These are phyloP conservation scores for Alternaria tenuissima DNA, from an alignment of 2,329 filamentous ascomycete species.

Conservation along the genomic window DNA sequence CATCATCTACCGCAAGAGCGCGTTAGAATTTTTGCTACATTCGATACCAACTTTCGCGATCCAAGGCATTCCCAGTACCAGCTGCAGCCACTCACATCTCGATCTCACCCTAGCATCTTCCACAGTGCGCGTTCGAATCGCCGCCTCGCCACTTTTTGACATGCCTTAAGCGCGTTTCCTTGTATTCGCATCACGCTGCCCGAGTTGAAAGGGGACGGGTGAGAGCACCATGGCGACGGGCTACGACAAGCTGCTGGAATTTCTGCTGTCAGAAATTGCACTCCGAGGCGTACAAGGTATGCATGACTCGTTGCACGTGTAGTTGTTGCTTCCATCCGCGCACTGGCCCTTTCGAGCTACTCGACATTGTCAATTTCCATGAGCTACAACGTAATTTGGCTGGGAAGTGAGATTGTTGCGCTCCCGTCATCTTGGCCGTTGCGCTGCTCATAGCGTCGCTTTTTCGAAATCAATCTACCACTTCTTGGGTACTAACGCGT, in stretches of 20 bases:
- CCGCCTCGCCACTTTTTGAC: slow-evolving; percentile 14
- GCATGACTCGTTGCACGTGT: slow-evolving; percentile 37
- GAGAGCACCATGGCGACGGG: slow-evolving; percentile 48
- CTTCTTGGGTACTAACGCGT: slow-evolving; percentile 1
- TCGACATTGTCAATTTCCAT: background rate
- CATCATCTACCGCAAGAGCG: background rate
- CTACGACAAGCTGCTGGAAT: slow-evolving; percentile 66
- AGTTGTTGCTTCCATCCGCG: slow-evolving; percentile 14
- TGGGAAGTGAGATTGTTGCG: background rate
- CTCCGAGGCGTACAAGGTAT: slow-evolving; percentile 66
- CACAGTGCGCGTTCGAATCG: slow-evolving; percentile 35
- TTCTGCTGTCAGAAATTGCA: slow-evolving; percentile 66
- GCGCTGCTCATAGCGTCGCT: background rate
- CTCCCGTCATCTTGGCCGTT: background rate
- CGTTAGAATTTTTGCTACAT: background rate
- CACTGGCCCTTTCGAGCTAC: slow-evolving; percentile 1
- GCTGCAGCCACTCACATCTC: slow-evolving; percentile 13
- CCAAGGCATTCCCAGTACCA: slow-evolving; percentile 2
- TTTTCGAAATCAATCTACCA: slow-evolving; percentile 7
- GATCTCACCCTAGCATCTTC: slow-evolving; percentile 9
- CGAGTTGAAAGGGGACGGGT: slow-evolving; percentile 29
- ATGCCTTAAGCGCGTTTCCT: slow-evolving; percentile 22
- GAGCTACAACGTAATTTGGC: background rate
- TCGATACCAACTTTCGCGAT: background rate
- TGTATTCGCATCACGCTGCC: slow-evolving; percentile 14